Evolutionary conservation across 2,329 filamentous ascomycete species (phyloP).

Genomic region (Botrytis aclada): DNA sequence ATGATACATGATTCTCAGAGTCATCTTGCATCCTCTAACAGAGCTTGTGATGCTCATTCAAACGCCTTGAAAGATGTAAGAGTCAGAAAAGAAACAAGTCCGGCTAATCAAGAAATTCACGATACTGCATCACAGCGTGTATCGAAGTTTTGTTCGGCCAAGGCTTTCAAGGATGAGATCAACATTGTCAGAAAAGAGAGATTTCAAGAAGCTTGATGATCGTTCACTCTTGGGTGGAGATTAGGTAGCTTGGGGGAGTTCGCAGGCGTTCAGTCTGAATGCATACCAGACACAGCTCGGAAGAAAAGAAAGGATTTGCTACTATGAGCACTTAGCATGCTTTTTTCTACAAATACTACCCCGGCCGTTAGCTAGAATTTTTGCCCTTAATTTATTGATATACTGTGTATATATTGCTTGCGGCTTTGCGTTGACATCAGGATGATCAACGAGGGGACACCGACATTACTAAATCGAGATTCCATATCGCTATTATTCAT

Average conservation of each 20-base stretch:
- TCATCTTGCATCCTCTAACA: neutral
- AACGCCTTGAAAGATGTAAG: neutral
- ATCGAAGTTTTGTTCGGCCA: constrained; percentile 17
- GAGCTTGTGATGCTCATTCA: neutral
- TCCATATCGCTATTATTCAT: neutral
- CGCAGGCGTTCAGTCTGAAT: neutral
- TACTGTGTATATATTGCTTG: neutral
- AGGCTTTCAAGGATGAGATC: constrained; percentile 6
- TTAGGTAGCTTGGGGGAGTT: neutral
- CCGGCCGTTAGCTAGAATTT: neutral
- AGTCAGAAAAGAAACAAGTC: constrained; percentile 7
- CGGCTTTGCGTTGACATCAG: neutral
- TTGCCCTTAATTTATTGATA: neutral
- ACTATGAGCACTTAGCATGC: neutral
- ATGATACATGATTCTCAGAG: too few species aligned
- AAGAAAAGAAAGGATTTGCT: neutral
- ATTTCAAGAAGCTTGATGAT: neutral
- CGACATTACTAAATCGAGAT: neutral
- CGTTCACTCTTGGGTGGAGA: neutral
- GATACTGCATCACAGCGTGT: constrained; percentile 11
- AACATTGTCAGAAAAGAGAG: neutral
- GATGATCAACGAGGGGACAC: neutral
- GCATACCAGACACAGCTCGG: too few species aligned
- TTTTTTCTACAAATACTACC: neutral
- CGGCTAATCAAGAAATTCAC: constrained; percentile 1